Percentiles rank a stretch among this genome's conserved stretches.
phyloP scores from a whole-genome alignment of 140 eudicot genomes.

The Erigeron philadelphicus region DNA sequence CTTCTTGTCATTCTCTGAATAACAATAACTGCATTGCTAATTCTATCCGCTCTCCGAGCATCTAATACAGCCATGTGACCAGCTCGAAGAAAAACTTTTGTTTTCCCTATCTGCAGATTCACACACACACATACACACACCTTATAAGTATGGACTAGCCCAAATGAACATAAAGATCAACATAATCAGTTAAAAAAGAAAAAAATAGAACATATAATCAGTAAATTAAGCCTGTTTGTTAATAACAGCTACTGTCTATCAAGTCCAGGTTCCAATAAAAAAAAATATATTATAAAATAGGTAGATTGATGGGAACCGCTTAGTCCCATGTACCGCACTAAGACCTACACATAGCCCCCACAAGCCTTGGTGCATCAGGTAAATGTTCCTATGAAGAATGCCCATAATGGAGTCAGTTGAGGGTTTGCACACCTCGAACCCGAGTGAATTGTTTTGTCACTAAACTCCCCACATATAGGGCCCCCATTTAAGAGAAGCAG shows the following conservation, averaged over 20 bases:
- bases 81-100: slow-evolving; percentile 87
- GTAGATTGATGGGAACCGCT: no score
- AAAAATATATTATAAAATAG: no score
- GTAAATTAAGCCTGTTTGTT: background rate
- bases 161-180: slow-evolving; percentile 8
- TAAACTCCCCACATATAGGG: no score
- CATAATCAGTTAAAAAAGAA: background rate
- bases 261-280: background rate
- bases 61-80: slow-evolving; percentile 97
- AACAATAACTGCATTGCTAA: slow-evolving; percentile 54
- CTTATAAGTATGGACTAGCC: slow-evolving; percentile 15
- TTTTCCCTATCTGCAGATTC: slow-evolving; percentile 69
- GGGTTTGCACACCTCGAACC: no score
- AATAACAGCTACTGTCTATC: background rate
- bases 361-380: no score
- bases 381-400: no score
- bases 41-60: slow-evolving; percentile 62
- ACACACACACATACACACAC: slow-evolving; percentile 14
- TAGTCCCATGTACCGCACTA: no score
- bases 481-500: no score
- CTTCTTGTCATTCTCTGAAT: slow-evolving; percentile 81
- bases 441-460: no score
- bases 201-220: background rate
- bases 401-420: no score
- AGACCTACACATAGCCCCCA: no score